A percentile compares a stretch with the other conserved stretches of the same genome.
These are phyloP conservation scores for Hemileccinum rubropunctum DNA, from an alignment of 768 basidiomycete genomes.

Conservation along the genomic window DNA sequence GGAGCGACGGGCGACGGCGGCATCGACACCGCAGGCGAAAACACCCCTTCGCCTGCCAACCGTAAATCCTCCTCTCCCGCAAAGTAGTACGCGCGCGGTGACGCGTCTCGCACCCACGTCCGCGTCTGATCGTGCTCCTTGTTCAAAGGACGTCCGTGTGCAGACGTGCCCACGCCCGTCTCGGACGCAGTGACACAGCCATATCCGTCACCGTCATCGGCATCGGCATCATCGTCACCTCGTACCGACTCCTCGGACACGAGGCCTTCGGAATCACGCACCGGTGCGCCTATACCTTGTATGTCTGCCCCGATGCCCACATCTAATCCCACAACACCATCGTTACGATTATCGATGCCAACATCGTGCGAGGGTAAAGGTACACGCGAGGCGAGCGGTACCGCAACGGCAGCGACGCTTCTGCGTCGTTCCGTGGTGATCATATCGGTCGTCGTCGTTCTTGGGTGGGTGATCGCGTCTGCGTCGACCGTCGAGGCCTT, in stretches of 20 bases:
- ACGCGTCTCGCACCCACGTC: too few species aligned
- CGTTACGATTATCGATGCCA: not conserved
- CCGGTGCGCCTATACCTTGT: not conserved
- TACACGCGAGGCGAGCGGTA: not conserved
- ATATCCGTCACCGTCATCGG: not conserved
- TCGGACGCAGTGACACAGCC: not conserved
- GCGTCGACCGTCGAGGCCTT: slow-evolving; percentile 69
- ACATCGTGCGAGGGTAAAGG: not conserved
- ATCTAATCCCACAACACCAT: too few species aligned
- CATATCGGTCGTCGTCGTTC: not conserved
- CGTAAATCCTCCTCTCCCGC: slow-evolving; percentile 47
- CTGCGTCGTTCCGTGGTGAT: not conserved
- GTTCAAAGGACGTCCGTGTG: too few species aligned
- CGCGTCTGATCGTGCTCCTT: too few species aligned
- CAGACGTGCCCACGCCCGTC: not conserved
- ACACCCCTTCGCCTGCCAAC: slow-evolving; percentile 68
- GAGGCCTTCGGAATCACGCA: slow-evolving; percentile 9
- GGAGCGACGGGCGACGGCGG: slow-evolving; percentile 63
- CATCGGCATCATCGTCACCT: not conserved
- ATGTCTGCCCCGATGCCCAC: too few species aligned
- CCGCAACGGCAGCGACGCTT: not conserved
- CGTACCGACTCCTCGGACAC: slow-evolving; percentile 13
- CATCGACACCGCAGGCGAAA: slow-evolving; percentile 67
- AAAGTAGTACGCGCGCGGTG: slow-evolving; percentile 50
- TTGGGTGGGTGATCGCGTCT: not conserved